Base-by-base conservation (phyloP, 2,329 filamentous ascomycete genomes). In the Penicillium sp. region DNA sequence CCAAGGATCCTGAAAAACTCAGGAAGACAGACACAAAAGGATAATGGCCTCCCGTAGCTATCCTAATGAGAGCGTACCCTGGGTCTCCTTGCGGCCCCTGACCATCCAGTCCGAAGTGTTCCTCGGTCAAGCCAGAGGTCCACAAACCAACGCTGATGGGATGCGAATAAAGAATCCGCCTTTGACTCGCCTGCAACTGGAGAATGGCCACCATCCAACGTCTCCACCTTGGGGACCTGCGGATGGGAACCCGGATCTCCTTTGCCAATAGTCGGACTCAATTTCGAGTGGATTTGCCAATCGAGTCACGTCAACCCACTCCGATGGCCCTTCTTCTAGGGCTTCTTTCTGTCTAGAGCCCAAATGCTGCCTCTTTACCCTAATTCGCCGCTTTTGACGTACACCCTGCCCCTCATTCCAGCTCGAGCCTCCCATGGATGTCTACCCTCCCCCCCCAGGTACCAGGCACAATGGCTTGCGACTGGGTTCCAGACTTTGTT, bases 311-410 rank as follows among this genome's bases (percentile, higher is more conserved):
- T 54, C 48, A 54, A 57, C 31, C 54, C 48, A 57, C 26, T 47
- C 33, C 33, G 33, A 45, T 51, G 48, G 51, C 51, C 54, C 45
- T 57, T 57, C 54, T 57, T 10, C 12, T 12, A 23, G 16, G 16
- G 9, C 18, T 21, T 18, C 9, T 9, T 38, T 8, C 18, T 13
- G 18, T 21, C 18, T 21, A 21, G 18, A 21, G 18, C 18, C 18
- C 18, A 21, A 21, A 21, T 21, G 18, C 18, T 21, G 18, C 18
- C 18, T 2, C 18, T 21, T 21, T 24, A 2, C 33, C 33, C 31
- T 24, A 36, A 42, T 55, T 42, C 49, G 49, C 18, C 45, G 49
- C 41, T 24, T 16, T 49, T 55, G 52, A 55, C 55, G 55, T 55
- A 44, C 36, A 15, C 42, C 15, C 43, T 44, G 42, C 42, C 47